Evolutionary conservation across 2,329 filamentous ascomycete genomes (phyloP).

Genomic region (Claviceps digitariae): DNA sequence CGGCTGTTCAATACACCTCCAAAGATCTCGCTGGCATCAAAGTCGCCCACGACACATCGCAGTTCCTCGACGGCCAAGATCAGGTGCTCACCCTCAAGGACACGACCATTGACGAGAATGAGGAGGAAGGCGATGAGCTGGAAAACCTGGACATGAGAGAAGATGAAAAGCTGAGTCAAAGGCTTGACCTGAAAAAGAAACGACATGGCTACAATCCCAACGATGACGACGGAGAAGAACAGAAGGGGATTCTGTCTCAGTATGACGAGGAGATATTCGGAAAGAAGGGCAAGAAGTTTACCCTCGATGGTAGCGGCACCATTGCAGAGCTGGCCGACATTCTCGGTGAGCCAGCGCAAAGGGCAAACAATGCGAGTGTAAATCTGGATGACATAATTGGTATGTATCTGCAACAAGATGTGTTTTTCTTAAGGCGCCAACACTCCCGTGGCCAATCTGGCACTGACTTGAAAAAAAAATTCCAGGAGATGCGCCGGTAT

Average conservation of each 20-base stretch:
- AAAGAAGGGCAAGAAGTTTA: slow-evolving; percentile 81
- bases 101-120: slow-evolving; percentile 67
- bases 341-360: slow-evolving; percentile 36
- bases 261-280: slow-evolving; percentile 93
- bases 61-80: slow-evolving; percentile 71
- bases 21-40: slow-evolving; percentile 82
- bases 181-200: slow-evolving; percentile 78
- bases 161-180: slow-evolving; percentile 59
- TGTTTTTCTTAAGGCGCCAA: too few species aligned
- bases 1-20: slow-evolving; percentile 59
- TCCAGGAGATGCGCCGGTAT: slow-evolving; percentile 18
- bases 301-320: slow-evolving; percentile 64
- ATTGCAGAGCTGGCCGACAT: slow-evolving; percentile 49
- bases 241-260: slow-evolving; percentile 61
- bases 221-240: slow-evolving; percentile 51
- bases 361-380: slow-evolving; percentile 53
- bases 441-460: too few species aligned
- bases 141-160: slow-evolving; percentile 64
- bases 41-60: slow-evolving; percentile 73
- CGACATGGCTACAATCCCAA: slow-evolving; percentile 80
- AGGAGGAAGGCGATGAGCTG: slow-evolving; percentile 82
- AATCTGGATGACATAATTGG: slow-evolving; percentile 65
- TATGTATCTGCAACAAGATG: slow-evolving; percentile 16
- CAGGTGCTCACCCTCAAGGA: slow-evolving; percentile 94
- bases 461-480: not conserved